A percentile compares a stretch with the other conserved stretches of the same genome.
Conservation (phyloP, 345 rosid species). For the Carallia brachiata region DNA sequence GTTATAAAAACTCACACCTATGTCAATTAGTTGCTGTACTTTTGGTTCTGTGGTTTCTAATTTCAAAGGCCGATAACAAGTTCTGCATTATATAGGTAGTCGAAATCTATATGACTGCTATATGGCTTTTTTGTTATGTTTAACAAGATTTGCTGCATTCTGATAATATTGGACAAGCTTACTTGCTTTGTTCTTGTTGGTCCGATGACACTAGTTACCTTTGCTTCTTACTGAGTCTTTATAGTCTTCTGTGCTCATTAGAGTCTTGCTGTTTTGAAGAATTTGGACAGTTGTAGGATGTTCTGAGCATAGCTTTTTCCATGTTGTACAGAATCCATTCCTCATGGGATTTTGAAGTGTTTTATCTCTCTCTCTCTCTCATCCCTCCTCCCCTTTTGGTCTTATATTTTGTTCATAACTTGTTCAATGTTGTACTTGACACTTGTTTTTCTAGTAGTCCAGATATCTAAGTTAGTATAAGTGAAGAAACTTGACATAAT, state of each 20-base stretch:
- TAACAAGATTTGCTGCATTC: neutral
- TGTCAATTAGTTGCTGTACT: constrained; percentile 14
- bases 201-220: neutral
- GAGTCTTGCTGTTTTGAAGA: too few relatives aligned
- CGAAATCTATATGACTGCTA: neutral
- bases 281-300: too few relatives aligned
- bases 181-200: too few relatives aligned
- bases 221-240: neutral
- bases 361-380: too few relatives aligned
- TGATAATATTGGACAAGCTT: neutral
- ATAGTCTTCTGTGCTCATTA: neutral
- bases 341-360: too few relatives aligned
- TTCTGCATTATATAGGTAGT: constrained; percentile 6
- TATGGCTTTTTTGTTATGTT: neutral
- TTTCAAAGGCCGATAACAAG: constrained; percentile 3
- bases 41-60: constrained; percentile 1
- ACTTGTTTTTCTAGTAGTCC: too few relatives aligned
- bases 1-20: constrained; percentile 14
- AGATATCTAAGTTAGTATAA: neutral
- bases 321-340: neutral
- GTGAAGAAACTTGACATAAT: too few relatives aligned
- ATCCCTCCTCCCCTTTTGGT: too few relatives aligned
- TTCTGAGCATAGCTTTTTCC: too few relatives aligned
- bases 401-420: neutral
- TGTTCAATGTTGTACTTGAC: too few relatives aligned